Evolutionary conservation across 768 basidiomycete species (phyloP), one percentile per base, ranked within the genome.

Genomic region (Lactarius akahatsu): DNA sequence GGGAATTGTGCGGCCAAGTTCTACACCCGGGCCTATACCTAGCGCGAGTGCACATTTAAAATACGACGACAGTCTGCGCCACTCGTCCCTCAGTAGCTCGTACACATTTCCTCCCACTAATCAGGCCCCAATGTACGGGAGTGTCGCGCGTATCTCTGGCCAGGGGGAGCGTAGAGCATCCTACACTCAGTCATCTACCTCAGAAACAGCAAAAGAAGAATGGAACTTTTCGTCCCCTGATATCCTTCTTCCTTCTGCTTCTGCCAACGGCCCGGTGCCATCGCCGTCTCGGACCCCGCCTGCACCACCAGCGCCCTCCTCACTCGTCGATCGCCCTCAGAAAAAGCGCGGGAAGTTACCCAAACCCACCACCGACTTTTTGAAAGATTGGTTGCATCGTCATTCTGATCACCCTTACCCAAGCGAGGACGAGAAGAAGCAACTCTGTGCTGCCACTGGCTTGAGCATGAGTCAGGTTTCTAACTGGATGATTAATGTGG

Each of bases 401-500:
- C 92, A 94, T 74, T 89, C 89, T 2, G 92, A 94, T 74, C 92
- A 94, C 72, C 92, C 92, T 30, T 94, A 94, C 75, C 92, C 92
- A 38, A 88, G 86, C 71, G 92, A 94, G 75, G 91, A 93, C 68
- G 92, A 94, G 81, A 94, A 94, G 79, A 93, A 93, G 73, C 89
- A 91, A 74, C 78, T 94, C 70, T 94, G 92, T 76, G 85, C 89
- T 71, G 89, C 90, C 47, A 94, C 92, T 1, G 91, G 91, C 30
- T 78, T 94, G 69, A 91, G 87, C 78, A 94, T 94, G 91, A 86
- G 83, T 77, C 92, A 94, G 76, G 91, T 94, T 0, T 92, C 90
- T 61, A 94, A 94, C 75, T 94, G 92, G 92, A 94, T 94, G 92
- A 94, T 94, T 73, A 94, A 94, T 72, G 92, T 85, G 62, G 60